Percentiles rank a stretch among this genome's conserved stretches.
Evolutionary conservation across 225 moss, liverwort and hornwort genomes (phyloP).

Genomic region (Rhytidiadelphus loreus): DNA sequence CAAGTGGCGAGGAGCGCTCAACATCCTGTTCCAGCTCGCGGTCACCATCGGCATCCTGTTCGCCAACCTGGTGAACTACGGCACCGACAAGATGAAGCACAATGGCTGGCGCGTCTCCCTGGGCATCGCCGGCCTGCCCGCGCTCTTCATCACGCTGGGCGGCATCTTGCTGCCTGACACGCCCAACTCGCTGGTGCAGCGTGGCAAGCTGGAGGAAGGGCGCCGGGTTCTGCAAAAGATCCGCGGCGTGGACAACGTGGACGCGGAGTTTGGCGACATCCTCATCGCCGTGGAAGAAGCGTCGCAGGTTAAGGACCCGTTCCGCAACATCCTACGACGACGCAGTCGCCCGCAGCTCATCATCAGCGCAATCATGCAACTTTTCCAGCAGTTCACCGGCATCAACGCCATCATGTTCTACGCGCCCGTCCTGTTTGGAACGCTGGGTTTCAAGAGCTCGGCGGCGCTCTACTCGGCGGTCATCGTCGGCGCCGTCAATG

Average conservation of each 20-base stretch:
- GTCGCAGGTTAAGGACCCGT: conserved; percentile 14
- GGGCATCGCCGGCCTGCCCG: conserved; percentile 34
- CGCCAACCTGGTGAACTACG: conserved; percentile 44
- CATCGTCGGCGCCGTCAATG: conserved; percentile 43
- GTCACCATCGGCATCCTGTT: conserved; percentile 46
- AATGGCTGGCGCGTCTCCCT: conserved; percentile 48
- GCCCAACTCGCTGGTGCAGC: conserved; percentile 38
- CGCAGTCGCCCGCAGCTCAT: conserved; percentile 46
- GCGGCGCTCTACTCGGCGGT: conserved; percentile 36
- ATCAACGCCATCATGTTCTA: conserved; percentile 63
- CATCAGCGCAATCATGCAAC: conserved; percentile 30
- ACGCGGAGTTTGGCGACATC: conserved; percentile 40
- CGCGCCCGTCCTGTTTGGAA: conserved; percentile 36
- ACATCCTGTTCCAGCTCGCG: conserved; percentile 48
- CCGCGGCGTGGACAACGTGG: conserved; percentile 35
- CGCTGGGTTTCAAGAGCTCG: conserved; percentile 5
- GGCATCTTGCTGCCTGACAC: conserved; percentile 42
- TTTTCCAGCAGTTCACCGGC: conserved; percentile 54
- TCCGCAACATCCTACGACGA: conserved; percentile 27
- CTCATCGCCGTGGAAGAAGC: conserved; percentile 21
- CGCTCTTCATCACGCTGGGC: conserved; percentile 27
- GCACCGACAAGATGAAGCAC: conserved; percentile 18
- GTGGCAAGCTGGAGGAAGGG: conserved; percentile 24
- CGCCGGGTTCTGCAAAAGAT: conserved; percentile 22
- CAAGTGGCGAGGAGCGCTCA: conserved; percentile 50